These are phyloP conservation scores for Xylona heveae DNA, from an alignment of 495 filamentous ascomycete genomes.

Conservation along the genomic window DNA sequence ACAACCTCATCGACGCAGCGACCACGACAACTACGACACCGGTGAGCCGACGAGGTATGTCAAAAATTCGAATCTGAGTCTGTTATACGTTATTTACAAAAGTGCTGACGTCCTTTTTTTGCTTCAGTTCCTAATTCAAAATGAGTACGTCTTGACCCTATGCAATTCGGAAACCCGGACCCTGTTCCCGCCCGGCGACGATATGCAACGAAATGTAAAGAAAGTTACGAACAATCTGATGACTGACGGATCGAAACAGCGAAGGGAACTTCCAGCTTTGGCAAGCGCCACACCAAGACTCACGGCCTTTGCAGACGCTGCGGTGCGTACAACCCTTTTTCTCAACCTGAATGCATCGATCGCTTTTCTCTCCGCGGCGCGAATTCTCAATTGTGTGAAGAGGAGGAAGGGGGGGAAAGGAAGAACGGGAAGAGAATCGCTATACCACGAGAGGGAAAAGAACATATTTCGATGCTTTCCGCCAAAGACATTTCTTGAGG, in stretches of 20 bases:
- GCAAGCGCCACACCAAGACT: slow-evolving; percentile 96
- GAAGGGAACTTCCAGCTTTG: slow-evolving; percentile 95
- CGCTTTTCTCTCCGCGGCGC: not conserved
- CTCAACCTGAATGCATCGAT: slow-evolving; percentile 2
- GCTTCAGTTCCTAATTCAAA: slow-evolving; percentile 42
- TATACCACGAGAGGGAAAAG: too few relatives aligned
- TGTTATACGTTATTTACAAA: too few relatives aligned
- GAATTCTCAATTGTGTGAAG: slow-evolving; percentile 6
- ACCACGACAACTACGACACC: too few relatives aligned
- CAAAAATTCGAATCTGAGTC: too few relatives aligned
- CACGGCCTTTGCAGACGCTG: slow-evolving; percentile 98
- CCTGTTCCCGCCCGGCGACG: not conserved
- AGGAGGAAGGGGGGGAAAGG: too few relatives aligned
- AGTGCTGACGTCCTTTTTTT: too few relatives aligned
- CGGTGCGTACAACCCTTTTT: slow-evolving; percentile 41
- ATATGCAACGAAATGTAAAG: not conserved
- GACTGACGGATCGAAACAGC: slow-evolving; percentile 31
- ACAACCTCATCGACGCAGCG: too few relatives aligned
- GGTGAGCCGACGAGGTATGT: too few relatives aligned
- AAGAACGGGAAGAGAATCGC: too few relatives aligned
- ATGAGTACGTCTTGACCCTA: slow-evolving; percentile 35
- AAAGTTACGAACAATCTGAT: not conserved
- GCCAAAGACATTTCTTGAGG: too few relatives aligned
- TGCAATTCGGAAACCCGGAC: too few relatives aligned
- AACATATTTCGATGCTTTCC: too few relatives aligned